Evolutionary conservation across 805 yeast species (phyloP), one percentile per base, ranked within the genome.

Genomic region (Wickerhamiella musiphila): DNA sequence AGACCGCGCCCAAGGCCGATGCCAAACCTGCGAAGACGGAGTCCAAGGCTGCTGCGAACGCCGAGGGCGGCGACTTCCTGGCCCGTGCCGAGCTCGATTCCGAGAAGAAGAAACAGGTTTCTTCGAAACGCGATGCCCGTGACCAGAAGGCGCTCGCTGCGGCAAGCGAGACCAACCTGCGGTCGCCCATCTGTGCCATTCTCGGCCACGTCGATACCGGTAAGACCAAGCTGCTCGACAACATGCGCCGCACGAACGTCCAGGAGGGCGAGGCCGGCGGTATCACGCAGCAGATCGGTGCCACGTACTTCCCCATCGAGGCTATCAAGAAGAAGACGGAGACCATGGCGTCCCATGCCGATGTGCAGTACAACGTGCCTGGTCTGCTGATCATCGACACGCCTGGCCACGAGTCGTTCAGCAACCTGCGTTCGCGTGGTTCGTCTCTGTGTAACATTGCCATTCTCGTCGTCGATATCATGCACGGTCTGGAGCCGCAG

Each of bases 181-280:
- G 99, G 61, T 90, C 99, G 42, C 99, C 99, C 42, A 90, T 90
- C 54, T 90, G 98, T 60, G 83, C 94, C 77, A 90, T 90, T 51
- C 68, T 90, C 57, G 99, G 99, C 54, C 99, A 90, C 65, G 99
- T 90, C 59, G 99, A 90, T 68, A 90, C 98, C 36, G 99, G 99
- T 74, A 90, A 90, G 61, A 90, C 99, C 44, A 90, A 90, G 56
- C 69, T 90, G 43, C 67, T 90, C 55, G 99, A 90, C 55, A 90
- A 90, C 60, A 75, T 90, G 46, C 86, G 99, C 64, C 95, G 86
- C 64, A 90, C 96, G 26, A 90, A 90, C 52, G 99, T 90, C 39
- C 99, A 90, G 65, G 99, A 95, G 56, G 99, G 98, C 53, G 99
- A 90, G 64, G 99, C 99, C 35, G 99, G 99, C 65, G 99, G 99